phyloP scores from a whole-genome alignment of 805 yeast genomes.

The Starmerella vitae region DNA sequence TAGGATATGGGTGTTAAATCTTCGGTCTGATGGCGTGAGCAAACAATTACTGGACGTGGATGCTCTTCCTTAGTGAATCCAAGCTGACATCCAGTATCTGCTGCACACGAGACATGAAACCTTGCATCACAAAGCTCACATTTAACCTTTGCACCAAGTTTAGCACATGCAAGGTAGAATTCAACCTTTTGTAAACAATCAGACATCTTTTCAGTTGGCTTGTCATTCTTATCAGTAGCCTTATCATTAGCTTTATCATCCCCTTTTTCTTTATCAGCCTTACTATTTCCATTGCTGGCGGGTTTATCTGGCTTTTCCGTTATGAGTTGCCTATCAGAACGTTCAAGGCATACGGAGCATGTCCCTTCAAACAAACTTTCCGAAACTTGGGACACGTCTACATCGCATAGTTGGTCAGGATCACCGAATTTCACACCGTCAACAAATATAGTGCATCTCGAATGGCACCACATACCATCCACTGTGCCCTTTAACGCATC shows the following conservation, averaged over 20 bases:
- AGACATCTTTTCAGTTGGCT: not conserved
- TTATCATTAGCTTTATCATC: not conserved
- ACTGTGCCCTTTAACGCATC: constrained; percentile 18
- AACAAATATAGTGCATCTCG: constrained; percentile 16
- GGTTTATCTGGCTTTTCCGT: no score
- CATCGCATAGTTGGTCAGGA: constrained; percentile 4
- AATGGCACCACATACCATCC: constrained; percentile 17
- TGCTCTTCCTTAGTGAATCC: constrained; percentile 18
- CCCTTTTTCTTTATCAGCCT: no score
- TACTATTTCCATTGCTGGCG: no score
- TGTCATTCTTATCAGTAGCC: not conserved
- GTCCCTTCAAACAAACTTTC: not conserved
- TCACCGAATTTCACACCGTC: constrained; percentile 6
- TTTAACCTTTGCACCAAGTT: constrained; percentile 5
- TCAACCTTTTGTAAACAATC: not conserved
- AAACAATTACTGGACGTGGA: constrained; percentile 25
- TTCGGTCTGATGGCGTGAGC: constrained; percentile 22
- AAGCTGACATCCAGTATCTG: constrained; percentile 17
- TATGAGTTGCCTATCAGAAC: no score
- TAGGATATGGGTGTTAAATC: constrained; percentile 21
- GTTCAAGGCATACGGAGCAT: constrained; percentile 10
- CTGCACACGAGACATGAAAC: constrained; percentile 49
- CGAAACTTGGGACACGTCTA: not conserved
- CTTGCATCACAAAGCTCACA: constrained; percentile 13
- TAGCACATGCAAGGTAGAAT: not conserved